Evolutionary conservation across 2,329 filamentous ascomycete species (phyloP).

Genomic region (Colletotrichum trifolii): DNA sequence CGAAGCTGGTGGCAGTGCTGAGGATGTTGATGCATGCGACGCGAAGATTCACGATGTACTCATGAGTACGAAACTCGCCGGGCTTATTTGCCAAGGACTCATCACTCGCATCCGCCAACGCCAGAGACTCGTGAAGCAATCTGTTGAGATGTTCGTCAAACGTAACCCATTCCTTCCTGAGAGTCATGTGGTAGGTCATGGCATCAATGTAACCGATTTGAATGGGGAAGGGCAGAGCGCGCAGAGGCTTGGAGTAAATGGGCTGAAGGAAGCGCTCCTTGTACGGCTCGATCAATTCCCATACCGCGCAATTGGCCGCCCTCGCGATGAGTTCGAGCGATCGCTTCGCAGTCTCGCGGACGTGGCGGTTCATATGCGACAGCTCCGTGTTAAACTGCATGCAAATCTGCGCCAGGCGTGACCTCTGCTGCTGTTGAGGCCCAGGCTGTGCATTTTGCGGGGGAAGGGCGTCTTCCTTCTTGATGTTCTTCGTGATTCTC

Average conservation of each 20-base stretch:
- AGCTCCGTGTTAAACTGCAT: conserved; percentile 88
- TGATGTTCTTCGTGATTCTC: conserved; percentile 81
- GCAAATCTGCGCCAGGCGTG: conserved; percentile 81
- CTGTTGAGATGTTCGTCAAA: conserved; percentile 94
- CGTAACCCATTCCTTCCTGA: conserved; percentile 88
- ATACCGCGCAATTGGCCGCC: conserved; percentile 80
- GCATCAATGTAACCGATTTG: conserved; percentile 99
- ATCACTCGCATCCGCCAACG: conserved; percentile 93
- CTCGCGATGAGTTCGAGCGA: conserved; percentile 85
- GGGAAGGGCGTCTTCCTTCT: conserved; percentile 78
- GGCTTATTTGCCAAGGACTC: conserved; percentile 93
- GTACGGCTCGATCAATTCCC: conserved; percentile 89
- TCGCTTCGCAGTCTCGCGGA: conserved; percentile 86
- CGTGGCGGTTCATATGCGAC: conserved; percentile 94
- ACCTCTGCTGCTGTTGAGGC: conserved; percentile 59
- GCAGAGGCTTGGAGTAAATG: conserved; percentile 94
- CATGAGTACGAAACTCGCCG: conserved; percentile 92
- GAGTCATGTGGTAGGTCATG: conserved; percentile 91
- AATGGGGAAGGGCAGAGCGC: conserved; percentile 90
- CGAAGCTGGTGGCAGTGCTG: conserved; percentile 92
- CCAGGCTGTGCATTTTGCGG: conserved; percentile 32
- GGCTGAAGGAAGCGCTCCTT: conserved; percentile 90
- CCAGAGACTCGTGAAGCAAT: conserved; percentile 91
- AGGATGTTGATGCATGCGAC: conserved; percentile 94
- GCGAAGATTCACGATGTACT: conserved; percentile 89